These are phyloP conservation scores for Luffa aegyptiaca DNA, from an alignment of 306 rosid genomes.

Conservation along the genomic window DNA sequence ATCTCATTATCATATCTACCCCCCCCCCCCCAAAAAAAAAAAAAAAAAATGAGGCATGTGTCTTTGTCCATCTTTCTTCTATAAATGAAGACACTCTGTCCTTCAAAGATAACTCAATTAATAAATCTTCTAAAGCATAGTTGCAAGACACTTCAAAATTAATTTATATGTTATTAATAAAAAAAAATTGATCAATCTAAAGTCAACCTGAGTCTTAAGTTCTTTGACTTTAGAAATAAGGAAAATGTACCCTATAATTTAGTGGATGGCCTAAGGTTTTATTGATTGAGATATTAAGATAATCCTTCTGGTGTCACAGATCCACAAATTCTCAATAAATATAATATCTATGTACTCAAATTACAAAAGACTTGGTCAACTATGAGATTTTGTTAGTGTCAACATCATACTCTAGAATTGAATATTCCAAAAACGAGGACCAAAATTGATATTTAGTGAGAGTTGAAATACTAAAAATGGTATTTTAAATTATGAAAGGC, in stretches of 20 bases:
- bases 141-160: background rate
- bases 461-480: background rate
- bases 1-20: too few species aligned
- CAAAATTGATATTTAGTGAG: background rate
- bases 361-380: background rate
- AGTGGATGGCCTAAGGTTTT: background rate
- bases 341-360: background rate
- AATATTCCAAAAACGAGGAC: background rate
- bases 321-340: background rate
- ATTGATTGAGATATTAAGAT: background rate
- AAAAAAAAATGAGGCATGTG: too few species aligned
- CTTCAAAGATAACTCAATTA: background rate
- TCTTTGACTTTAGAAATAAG: background rate
- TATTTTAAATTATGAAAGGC: background rate
- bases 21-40: too few species aligned
- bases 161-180: rapidly evolving
- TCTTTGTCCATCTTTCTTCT: too few species aligned
- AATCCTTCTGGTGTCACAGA: background rate
- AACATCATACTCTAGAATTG: background rate
- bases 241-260: background rate
- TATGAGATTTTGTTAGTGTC: background rate
- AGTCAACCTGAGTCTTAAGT: background rate
- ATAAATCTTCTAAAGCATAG: background rate
- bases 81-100: too few species aligned
- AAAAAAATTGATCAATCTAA: background rate